Base-by-base conservation (phyloP, 345 rosid species). In the Salix viminalis region DNA sequence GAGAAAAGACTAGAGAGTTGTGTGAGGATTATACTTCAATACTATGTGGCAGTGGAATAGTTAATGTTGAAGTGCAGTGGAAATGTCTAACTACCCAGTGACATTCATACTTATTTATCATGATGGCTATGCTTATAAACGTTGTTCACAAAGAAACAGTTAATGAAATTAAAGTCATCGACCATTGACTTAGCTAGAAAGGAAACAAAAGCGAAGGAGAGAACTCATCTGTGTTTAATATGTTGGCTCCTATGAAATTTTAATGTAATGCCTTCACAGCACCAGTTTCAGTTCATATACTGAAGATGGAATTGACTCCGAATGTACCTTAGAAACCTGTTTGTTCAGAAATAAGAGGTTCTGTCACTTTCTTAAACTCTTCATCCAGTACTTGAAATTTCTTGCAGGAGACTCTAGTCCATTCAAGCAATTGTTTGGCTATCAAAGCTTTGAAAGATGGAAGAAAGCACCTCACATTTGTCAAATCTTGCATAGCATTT, bases 401-500 rank as follows among this genome's bases (percentile, higher is more conserved):
- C 71, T 79, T 90, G 86, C 90, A 94, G 98, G 98, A 88, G 75
- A 77, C 87, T 77, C 92, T 94, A 65, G 89, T 94, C 81, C 97
- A 88, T 77, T 88, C 92, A 62, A 90, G 97, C 84, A 92, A 94
- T 75, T 79, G 77, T 72, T 83, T 94, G 82, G 97, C 92, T 73
- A 82, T 81, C 14, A 87, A 88, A 83, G 92, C 91, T 75, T 74
- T 89, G 73, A 90, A 88, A 83, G 80, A 82, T 83, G 88, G 84
- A 72, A 81, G 83, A 64, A 86, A 76, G 60, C 83, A 85, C 68
- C 73, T 75, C 26, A 80, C 80, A 75, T 88, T 92, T 83, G 85
- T 87, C 74, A 94, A 85, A 87, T 90, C 97, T 70, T 94, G 98
- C 82, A 75, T 94, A 70, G 92, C 98, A 24, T 94, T 91, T 80